Evolutionary conservation across 1,139 yeast genomes (phyloP).

Genomic region (Scheffersomyces insectosa): DNA sequence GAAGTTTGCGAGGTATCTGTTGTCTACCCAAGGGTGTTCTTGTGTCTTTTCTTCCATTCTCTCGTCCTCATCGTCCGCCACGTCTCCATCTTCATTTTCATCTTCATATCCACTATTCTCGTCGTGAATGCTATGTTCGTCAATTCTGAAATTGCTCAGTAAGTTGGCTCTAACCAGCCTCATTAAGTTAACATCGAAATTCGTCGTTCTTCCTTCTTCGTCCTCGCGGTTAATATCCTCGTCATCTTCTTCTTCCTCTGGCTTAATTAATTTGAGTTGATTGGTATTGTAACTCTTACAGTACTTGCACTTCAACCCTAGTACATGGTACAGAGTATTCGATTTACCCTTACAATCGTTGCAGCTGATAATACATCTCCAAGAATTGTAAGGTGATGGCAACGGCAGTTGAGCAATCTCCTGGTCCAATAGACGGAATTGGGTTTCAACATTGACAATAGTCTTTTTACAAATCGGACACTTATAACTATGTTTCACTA

Average conservation of each 20-base stretch:
- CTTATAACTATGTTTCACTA: slow-evolving; percentile 77
- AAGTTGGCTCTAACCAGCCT: slow-evolving; percentile 37
- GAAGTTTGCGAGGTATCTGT: slow-evolving; percentile 7
- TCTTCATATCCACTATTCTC: slow-evolving; percentile 17
- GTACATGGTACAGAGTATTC: slow-evolving; percentile 72
- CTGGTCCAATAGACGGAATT: slow-evolving; percentile 79
- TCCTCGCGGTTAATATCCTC: slow-evolving; percentile 15
- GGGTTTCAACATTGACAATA: slow-evolving; percentile 82
- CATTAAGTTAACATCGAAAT: slow-evolving; percentile 23
- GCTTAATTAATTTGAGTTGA: slow-evolving; percentile 63
- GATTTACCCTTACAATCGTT: slow-evolving; percentile 89
- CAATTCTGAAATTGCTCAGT: slow-evolving; percentile 41
- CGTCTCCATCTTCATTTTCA: slow-evolving; percentile 20
- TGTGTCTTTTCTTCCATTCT: slow-evolving; percentile 1
- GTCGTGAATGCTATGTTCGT: slow-evolving; percentile 15
- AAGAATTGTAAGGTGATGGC: slow-evolving; percentile 74
- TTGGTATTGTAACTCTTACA: slow-evolving; percentile 86
- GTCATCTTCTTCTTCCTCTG: slow-evolving; percentile 46
- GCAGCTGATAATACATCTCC: slow-evolving; percentile 80
- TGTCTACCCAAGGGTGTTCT: no score
- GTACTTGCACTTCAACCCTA: slow-evolving; percentile 85
- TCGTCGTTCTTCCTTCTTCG: slow-evolving; percentile 7
- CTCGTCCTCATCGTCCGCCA: slow-evolving; percentile 17
- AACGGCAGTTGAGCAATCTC: slow-evolving; percentile 76
- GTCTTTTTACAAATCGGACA: slow-evolving; percentile 91